phyloP scores from a whole-genome alignment of 306 rosid species.

The Casuarina equisetifolia region DNA sequence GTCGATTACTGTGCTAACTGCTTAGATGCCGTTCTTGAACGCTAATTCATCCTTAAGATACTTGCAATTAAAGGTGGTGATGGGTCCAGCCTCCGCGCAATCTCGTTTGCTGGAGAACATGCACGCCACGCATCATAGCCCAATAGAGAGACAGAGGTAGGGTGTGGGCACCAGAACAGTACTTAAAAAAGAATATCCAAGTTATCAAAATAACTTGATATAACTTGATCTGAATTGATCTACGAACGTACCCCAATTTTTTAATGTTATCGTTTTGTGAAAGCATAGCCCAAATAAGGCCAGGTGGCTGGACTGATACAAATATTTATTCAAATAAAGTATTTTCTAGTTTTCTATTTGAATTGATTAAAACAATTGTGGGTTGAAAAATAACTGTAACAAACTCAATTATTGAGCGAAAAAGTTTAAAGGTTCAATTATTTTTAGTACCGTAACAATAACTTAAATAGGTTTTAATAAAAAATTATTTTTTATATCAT shows the following conservation, averaged over 20 bases:
- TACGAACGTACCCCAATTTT: background rate
- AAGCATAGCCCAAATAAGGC: background rate
- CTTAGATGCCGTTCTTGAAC: background rate
- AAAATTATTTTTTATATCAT: too few species aligned
- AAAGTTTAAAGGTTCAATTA: too few species aligned
- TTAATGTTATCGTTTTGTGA: background rate
- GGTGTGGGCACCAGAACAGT: background rate
- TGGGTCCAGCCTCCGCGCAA: background rate
- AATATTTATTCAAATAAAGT: too few species aligned
- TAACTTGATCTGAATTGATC: too few species aligned
- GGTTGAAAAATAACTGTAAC: too few species aligned
- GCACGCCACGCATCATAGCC: constrained; percentile 1
- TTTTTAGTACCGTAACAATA: too few species aligned
- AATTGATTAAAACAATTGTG: too few species aligned
- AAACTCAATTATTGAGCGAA: too few species aligned
- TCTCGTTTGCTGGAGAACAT: background rate
- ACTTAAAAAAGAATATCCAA: background rate
- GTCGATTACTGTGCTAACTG: too few species aligned
- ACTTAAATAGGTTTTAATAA: too few species aligned
- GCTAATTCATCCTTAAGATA: too few species aligned
- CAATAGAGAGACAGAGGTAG: background rate
- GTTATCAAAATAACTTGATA: background rate
- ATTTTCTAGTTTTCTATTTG: too few species aligned
- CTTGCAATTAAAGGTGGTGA: background rate
- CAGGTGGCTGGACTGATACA: background rate